Conservation (phyloP, 352 stramenopile genomes). For the Phytophthora hibernalis region DNA sequence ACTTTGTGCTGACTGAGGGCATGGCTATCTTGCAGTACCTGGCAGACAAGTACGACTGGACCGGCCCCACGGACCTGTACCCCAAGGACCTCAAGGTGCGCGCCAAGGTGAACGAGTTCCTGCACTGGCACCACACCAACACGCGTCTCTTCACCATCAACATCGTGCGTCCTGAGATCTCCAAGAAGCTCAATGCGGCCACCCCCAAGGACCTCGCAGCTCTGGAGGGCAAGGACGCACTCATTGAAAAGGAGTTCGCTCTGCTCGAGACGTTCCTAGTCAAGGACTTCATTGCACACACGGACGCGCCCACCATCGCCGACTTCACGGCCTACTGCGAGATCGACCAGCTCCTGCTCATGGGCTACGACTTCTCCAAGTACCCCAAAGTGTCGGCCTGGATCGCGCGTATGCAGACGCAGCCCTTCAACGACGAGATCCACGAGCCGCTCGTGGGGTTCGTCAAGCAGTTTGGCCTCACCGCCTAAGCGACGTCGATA, state of each 20-base stretch:
- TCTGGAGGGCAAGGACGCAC: constrained; percentile 43
- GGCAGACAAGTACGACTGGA: constrained; percentile 62
- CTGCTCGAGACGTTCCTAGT: constrained; percentile 60
- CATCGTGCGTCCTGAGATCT: constrained; percentile 48
- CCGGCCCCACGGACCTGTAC: constrained; percentile 51
- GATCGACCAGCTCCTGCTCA: constrained; percentile 68
- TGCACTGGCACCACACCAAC: constrained; percentile 78
- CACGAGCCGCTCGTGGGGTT: constrained; percentile 41
- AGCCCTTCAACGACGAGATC: constrained; percentile 66
- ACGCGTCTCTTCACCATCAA: constrained; percentile 57
- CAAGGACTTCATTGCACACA: constrained; percentile 56
- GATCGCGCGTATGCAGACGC: constrained; percentile 61
- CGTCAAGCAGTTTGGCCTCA: constrained; percentile 38
- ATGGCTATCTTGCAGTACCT: constrained; percentile 69
- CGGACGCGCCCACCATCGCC: constrained; percentile 63
- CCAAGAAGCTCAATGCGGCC: constrained; percentile 37
- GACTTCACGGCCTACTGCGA: constrained; percentile 69
- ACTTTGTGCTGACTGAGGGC: constrained; percentile 66
- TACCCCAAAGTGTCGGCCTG: constrained; percentile 61
- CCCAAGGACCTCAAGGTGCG: constrained; percentile 48
- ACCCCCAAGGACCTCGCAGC: constrained; percentile 45
- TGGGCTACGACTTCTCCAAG: constrained; percentile 59
- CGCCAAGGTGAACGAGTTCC: constrained; percentile 72
- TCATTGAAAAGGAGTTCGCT: constrained; percentile 42
- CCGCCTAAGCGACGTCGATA: constrained; percentile 17